Evolutionary conservation across 164 flowering plant genomes (phyloP).

Genomic region (Saururus chinensis): DNA sequence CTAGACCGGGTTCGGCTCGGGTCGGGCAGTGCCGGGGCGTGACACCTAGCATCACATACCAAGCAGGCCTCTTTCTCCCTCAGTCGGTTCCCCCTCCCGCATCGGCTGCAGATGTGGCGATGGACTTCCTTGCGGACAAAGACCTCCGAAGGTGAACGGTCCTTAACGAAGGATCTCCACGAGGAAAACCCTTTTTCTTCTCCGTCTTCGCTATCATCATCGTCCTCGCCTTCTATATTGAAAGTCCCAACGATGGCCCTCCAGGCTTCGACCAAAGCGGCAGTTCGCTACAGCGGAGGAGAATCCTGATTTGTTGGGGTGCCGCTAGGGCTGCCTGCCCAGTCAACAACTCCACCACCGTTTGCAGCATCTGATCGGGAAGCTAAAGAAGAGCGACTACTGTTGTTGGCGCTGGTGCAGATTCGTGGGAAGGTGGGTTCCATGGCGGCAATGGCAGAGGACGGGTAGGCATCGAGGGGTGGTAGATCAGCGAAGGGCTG

Average conservation of each 20-base stretch:
- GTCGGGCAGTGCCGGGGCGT: too few species aligned
- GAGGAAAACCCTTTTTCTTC: constrained; percentile 14
- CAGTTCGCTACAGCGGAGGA: background rate
- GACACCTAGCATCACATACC: too few species aligned
- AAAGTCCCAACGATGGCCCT: constrained; percentile 21
- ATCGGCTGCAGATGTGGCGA: too few species aligned
- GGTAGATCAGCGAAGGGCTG: too few species aligned
- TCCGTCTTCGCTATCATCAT: constrained; percentile 7
- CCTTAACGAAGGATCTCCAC: constrained; percentile 9
- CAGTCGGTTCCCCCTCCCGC: too few species aligned
- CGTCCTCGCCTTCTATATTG: constrained; percentile 8
- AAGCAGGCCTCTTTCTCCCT: too few species aligned
- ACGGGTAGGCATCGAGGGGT: constrained; percentile 13
- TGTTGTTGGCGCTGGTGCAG: background rate
- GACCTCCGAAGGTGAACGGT: too few species aligned
- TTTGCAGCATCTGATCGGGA: background rate
- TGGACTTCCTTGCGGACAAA: too few species aligned
- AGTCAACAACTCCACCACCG: background rate
- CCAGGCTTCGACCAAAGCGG: constrained; percentile 1
- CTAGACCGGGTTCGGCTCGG: too few species aligned
- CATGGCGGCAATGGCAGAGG: constrained; percentile 8
- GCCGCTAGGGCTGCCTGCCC: background rate
- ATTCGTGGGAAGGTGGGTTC: constrained; percentile 3
- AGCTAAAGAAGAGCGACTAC: background rate
- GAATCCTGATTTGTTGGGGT: background rate